A percentile compares a stretch with the other conserved stretches of the same genome.
Evolutionary conservation across 2,329 filamentous ascomycete species (phyloP).

Genomic region (Fusarium tanahbumbuense): DNA sequence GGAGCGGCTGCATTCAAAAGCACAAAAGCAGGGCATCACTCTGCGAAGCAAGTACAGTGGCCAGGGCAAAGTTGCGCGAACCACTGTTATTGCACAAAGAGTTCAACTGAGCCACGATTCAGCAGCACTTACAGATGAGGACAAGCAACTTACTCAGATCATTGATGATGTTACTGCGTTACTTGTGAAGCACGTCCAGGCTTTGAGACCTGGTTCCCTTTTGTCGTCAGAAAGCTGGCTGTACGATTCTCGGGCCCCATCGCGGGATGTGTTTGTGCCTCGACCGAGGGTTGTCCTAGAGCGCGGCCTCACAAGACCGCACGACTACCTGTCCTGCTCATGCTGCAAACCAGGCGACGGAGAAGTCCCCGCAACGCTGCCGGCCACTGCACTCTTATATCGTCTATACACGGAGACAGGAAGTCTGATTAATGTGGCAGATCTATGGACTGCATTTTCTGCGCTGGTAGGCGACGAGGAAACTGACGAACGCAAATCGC

Average conservation of each 20-base stretch:
- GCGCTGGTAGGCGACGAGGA: conserved; percentile 64
- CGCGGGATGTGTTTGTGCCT: conserved; percentile 80
- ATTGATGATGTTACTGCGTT: conserved; percentile 61
- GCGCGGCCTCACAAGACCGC: conserved; percentile 75
- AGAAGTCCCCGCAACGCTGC: conserved; percentile 70
- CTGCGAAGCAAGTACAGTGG: conserved; percentile 82
- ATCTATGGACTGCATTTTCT: conserved; percentile 82
- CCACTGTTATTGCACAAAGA: conserved; percentile 83
- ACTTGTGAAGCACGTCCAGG: conserved; percentile 44
- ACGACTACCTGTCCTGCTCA: conserved; percentile 80
- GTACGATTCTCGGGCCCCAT: conserved; percentile 77
- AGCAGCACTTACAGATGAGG: conserved; percentile 75
- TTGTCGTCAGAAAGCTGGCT: conserved; percentile 79
- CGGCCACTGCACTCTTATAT: conserved; percentile 79
- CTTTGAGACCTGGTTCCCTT: conserved; percentile 53
- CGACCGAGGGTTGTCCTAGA: conserved; percentile 77
- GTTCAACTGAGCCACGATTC: conserved; percentile 83
- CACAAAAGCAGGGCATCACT: conserved; percentile 58
- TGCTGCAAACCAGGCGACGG: conserved; percentile 69
- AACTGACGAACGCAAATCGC: conserved; percentile 64
- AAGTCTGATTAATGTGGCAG: conserved; percentile 79
- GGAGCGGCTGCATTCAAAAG: conserved; percentile 57
- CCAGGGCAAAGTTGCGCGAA: conserved; percentile 75
- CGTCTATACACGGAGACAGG: conserved; percentile 84
- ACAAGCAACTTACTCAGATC: conserved; percentile 75